phyloP scores from a whole-genome alignment of 23 red algal species.

The Cyanidium caldarium region DNA sequence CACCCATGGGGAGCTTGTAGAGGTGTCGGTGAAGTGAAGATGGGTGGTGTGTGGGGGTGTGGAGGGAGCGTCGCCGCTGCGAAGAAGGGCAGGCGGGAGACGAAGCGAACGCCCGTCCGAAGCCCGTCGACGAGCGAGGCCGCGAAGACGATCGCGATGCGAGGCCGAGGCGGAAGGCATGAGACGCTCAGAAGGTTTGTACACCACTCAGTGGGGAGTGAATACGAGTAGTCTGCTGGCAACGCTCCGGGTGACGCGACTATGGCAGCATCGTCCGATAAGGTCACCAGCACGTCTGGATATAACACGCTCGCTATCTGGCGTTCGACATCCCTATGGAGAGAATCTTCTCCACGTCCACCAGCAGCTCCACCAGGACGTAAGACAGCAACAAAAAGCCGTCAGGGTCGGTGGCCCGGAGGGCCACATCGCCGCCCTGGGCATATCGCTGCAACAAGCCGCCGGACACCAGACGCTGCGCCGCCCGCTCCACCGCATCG shows the following conservation, averaged over 20 bases:
- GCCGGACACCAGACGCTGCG: background rate
- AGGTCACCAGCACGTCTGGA: too few relatives aligned
- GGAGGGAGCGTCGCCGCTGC: background rate
- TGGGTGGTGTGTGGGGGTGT: background rate
- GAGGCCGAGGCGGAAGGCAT: too few relatives aligned
- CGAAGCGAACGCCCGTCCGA: background rate
- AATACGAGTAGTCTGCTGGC: too few relatives aligned
- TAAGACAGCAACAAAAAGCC: background rate
- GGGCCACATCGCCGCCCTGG: background rate
- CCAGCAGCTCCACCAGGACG: background rate
- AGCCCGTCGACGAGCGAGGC: background rate
- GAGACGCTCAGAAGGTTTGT: background rate
- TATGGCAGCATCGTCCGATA: too few relatives aligned
- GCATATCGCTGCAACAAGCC: background rate
- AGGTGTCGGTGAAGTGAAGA: background rate
- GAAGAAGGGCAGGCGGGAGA: background rate
- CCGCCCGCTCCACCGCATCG: background rate
- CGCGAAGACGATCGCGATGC: too few relatives aligned
- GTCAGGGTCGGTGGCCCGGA: background rate
- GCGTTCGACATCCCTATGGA: too few relatives aligned
- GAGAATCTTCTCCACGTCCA: background rate
- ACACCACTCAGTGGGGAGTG: too few relatives aligned
- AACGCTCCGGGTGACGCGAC: too few relatives aligned
- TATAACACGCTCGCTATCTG: too few relatives aligned
- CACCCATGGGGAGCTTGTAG: constrained; percentile 23